Conservation (phyloP, 805 yeast species). For the Hanseniaspora clermontiae region DNA sequence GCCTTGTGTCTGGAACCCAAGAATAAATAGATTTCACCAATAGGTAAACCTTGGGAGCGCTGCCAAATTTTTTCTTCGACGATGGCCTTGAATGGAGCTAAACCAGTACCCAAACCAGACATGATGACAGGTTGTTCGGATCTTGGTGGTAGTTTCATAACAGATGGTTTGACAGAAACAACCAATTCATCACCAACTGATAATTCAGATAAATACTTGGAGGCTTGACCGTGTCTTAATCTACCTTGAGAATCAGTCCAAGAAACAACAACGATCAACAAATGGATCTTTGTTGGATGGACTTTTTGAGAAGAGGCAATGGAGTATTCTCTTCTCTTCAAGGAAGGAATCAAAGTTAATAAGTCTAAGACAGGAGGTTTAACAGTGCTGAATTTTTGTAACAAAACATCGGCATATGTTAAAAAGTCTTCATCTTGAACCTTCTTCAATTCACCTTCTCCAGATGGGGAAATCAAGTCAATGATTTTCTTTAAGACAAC, state of each 20-base stretch:
- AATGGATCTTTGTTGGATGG: slow-evolving; percentile 82
- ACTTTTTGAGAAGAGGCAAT: slow-evolving; percentile 91
- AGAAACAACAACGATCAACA: slow-evolving; percentile 88
- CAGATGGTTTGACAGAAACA: slow-evolving; percentile 91
- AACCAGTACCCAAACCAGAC: slow-evolving; percentile 96
- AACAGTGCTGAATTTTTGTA: slow-evolving; percentile 62
- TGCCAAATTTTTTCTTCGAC: slow-evolving; percentile 93
- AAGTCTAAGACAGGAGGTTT: slow-evolving; percentile 63
- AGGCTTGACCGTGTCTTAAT: slow-evolving; percentile 84
- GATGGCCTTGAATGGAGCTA: slow-evolving; percentile 96
- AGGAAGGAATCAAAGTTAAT: slow-evolving; percentile 61
- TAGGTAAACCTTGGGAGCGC: slow-evolving; percentile 70
- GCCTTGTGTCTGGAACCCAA: slow-evolving; percentile 91
- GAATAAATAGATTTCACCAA: slow-evolving; percentile 78
- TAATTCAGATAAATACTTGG: slow-evolving; percentile 75
- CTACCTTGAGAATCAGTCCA: slow-evolving; percentile 84
- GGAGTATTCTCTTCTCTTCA: slow-evolving; percentile 94
- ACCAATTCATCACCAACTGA: slow-evolving; percentile 71
- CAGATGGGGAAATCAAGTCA: slow-evolving; percentile 59
- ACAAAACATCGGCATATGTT: slow-evolving; percentile 67
- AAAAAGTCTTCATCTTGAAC: slow-evolving; percentile 74
- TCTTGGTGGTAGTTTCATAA: slow-evolving; percentile 85
- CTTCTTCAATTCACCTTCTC: slow-evolving; percentile 72
- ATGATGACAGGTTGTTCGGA: slow-evolving; percentile 83
- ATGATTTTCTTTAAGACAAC: slow-evolving; percentile 50